These are phyloP conservation scores for Gaeumannomyces tritici DNA, from an alignment of 2,329 filamentous ascomycete species.

Conservation along the genomic window DNA sequence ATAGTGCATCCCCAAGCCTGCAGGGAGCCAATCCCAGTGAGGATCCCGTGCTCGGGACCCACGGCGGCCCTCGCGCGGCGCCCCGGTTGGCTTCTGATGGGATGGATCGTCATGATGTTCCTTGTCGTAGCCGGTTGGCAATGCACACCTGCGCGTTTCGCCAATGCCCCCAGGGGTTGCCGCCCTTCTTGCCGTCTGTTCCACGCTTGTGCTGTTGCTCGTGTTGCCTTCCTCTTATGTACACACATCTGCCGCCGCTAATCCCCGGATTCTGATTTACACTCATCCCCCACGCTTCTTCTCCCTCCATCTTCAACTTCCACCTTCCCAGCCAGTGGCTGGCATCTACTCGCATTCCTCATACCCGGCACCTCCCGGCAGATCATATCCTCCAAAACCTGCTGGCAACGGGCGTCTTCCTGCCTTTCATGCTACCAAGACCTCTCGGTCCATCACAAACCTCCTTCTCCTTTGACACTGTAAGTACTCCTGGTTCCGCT, in stretches of 20 bases:
- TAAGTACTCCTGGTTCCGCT: neutral
- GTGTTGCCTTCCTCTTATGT: neutral
- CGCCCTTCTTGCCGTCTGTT: neutral
- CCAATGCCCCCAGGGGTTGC: neutral
- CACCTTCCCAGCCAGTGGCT: neutral
- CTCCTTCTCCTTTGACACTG: neutral
- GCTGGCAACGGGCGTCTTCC: neutral
- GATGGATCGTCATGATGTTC: neutral
- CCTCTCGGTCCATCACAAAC: neutral
- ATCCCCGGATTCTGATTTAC: neutral
- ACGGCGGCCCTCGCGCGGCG: neutral
- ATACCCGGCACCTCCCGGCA: neutral
- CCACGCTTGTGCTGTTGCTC: neutral
- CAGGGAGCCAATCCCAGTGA: neutral
- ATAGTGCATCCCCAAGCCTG: neutral
- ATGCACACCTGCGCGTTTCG: neutral
- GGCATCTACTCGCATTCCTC: neutral
- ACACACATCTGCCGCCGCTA: too few relatives aligned
- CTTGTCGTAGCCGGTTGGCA: neutral
- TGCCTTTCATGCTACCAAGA: slow-evolving; percentile 4
- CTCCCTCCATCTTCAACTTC: neutral
- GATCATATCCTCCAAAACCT: neutral
- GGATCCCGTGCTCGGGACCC: neutral
- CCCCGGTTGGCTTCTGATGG: neutral
- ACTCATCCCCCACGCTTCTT: neutral